Percentiles rank a stretch among this genome's conserved stretches.
Conservation (phyloP, 208 protist genomes). For the Entamoeba moshkovskii region DNA sequence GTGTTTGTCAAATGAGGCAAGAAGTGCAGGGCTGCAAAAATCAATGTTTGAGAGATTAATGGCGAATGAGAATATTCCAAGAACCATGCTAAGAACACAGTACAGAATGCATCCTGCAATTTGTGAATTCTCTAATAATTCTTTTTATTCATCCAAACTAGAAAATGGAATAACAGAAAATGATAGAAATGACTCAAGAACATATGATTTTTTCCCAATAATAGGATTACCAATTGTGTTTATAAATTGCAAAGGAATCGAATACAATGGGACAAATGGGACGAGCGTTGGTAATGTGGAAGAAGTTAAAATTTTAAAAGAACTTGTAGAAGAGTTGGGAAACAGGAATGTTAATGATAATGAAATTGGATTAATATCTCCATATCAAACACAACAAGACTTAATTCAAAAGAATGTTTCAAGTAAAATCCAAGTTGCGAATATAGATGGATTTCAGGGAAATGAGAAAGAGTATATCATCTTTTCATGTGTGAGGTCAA, state of each 20-base stretch:
- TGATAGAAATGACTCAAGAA: conserved; percentile 37
- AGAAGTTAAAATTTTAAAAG: conserved; percentile 62
- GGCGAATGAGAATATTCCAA: conserved; percentile 55
- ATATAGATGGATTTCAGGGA: conserved; percentile 79
- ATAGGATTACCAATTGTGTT: conserved; percentile 72
- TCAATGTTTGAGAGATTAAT: conserved; percentile 86
- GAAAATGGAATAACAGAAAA: conserved; percentile 71
- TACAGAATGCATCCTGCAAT: conserved; percentile 91
- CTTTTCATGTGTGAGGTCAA: conserved; percentile 80
- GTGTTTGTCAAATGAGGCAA: conserved; percentile 71
- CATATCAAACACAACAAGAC: conserved; percentile 82
- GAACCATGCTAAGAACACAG: conserved; percentile 69
- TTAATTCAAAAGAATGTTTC: conserved; percentile 66
- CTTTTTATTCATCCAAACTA: conserved; percentile 84
- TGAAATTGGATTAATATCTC: conserved; percentile 88
- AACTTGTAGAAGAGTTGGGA: conserved; percentile 70
- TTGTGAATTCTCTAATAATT: conserved; percentile 72
- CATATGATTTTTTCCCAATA: conserved; percentile 65
- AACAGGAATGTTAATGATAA: conserved; percentile 39
- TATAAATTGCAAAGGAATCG: conserved; percentile 61
- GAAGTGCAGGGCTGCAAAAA: conserved; percentile 59
- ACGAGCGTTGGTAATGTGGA: conserved; percentile 79
- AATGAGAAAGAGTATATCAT: conserved; percentile 92
- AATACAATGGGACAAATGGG: conserved; percentile 68
- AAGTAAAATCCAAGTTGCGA: conserved; percentile 61